Evolutionary conservation across 495 filamentous ascomycete genomes (phyloP), one percentile per base, ranked within the genome.

Genomic region (Schizothecium vesticola): DNA sequence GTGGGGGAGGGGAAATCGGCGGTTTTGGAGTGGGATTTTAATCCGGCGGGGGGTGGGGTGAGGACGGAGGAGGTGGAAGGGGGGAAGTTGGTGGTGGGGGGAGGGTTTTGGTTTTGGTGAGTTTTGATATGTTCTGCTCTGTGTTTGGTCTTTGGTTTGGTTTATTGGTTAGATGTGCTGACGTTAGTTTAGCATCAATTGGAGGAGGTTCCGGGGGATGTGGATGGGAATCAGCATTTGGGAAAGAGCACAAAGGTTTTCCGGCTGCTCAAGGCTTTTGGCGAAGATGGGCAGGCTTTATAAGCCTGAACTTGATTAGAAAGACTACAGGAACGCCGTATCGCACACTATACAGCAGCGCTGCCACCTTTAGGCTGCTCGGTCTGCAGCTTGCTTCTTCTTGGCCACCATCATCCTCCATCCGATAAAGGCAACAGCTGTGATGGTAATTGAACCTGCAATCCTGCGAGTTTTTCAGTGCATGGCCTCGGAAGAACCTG

Each of bases 331-430:
- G 19, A 51, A 43, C 33, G 12, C 33, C 43, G 8, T 51, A n/a
- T 51, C 16, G 26, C n/a, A n/a, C n/a, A n/a, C n/a, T n/a, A n/a
- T 28, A 28, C 26, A 28, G 6, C 26, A 28, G 6, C 26, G n/a
- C 26, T 28, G 26, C 3, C 3, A 28, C 26, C 31, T 33, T 51
- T 19, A 51, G n/a, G 43, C 43, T 8, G 43, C 43, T 2, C 43
- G 16, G 43, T 51, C 43, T 1, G 43, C 43, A n/a, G 12, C 16
- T 8, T 16, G 51, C 63, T 21, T 65, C 51, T 28, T 0, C 25
- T 65, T 65, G 24, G 63, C 63, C 24, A 33, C 63, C 25, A 43
- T 31, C 63, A 65, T 65, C 63, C 63, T 65, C 63, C 63, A 65
- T 1, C 26, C 51, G 31, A 65, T 58, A n/a, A 65, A 65, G 1